Percentiles rank a stretch among this genome's conserved stretches.
Conservation (phyloP, 2,329 filamentous ascomycete species). For the Beauveria brongniartii region DNA sequence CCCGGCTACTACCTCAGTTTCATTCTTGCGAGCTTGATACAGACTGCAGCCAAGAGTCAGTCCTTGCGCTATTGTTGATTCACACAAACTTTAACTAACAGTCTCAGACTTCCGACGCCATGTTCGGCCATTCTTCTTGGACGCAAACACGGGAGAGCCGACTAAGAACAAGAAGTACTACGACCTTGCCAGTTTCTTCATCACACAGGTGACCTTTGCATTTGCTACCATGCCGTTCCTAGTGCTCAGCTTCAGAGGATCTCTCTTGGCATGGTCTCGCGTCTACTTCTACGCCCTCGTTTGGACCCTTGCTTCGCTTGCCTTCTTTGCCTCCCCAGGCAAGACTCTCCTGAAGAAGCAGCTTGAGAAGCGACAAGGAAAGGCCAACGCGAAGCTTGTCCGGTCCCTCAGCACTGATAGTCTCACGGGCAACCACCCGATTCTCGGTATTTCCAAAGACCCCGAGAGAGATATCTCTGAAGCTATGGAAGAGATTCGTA, state of each 20-base stretch:
- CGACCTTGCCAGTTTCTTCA: conserved; percentile 66
- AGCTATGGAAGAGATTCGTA: conserved; percentile 64
- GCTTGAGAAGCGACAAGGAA: conserved; percentile 49
- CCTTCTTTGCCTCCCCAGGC: conserved; percentile 72
- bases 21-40: conserved; percentile 79
- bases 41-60: conserved; percentile 90
- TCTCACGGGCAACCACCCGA: conserved; percentile 47
- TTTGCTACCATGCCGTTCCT: conserved; percentile 83
- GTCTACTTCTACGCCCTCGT: conserved; percentile 84
- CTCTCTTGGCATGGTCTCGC: conserved; percentile 68
- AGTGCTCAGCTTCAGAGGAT: conserved; percentile 63
- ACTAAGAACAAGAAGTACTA: conserved; percentile 75
- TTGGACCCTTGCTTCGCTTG: conserved; percentile 55
- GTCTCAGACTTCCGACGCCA: conserved; percentile 74
- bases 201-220: conserved; percentile 74
- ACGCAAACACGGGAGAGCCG: conserved; percentile 62
- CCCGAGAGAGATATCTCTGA: conserved; percentile 68
- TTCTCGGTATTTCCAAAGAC: conserved; percentile 73
- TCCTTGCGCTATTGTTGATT: conserved; percentile 15
- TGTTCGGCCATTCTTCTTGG: conserved; percentile 86
- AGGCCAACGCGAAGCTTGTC: conserved; percentile 36
- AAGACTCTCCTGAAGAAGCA: conserved; percentile 51
- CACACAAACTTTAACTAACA: conserved; percentile 1
- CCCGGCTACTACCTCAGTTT: conserved; percentile 94
- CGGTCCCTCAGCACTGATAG: conserved; percentile 51